Evolutionary conservation across 306 rosid genomes (phyloP).

Genomic region (Inga leiocalycina): DNA sequence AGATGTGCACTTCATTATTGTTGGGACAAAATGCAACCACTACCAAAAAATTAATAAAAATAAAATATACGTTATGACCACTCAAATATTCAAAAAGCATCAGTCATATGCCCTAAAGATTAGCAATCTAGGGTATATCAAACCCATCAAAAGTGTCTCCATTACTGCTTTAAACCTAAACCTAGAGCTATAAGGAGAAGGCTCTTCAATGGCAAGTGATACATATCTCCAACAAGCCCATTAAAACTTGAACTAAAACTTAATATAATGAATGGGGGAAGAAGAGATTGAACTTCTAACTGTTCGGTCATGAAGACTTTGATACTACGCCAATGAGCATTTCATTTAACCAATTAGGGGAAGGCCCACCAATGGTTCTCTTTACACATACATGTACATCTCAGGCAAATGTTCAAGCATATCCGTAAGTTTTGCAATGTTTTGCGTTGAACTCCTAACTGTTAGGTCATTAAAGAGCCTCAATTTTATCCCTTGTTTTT

Average conservation of each 20-base stretch:
- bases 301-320: neutral
- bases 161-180: neutral
- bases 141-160: constrained; percentile 16
- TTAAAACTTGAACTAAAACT: neutral
- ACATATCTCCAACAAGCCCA: neutral
- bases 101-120: constrained; percentile 2
- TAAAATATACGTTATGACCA: constrained; percentile 14
- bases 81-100: constrained; percentile 14
- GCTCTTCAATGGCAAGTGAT: neutral
- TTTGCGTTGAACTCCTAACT: neutral
- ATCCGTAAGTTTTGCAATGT: neutral
- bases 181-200: neutral
- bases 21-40: constrained; percentile 97
- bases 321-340: neutral
- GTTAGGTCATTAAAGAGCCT: neutral
- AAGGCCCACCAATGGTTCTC: neutral
- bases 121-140: neutral
- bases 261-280: neutral
- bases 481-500: neutral
- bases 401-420: neutral
- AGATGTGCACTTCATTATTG: constrained; percentile 91
- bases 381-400: neutral
- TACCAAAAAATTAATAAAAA: constrained; percentile 36
- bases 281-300: neutral
- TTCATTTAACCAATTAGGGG: neutral